phyloP scores from a whole-genome alignment of 768 basidiomycete species.

The Suillus spraguei region DNA sequence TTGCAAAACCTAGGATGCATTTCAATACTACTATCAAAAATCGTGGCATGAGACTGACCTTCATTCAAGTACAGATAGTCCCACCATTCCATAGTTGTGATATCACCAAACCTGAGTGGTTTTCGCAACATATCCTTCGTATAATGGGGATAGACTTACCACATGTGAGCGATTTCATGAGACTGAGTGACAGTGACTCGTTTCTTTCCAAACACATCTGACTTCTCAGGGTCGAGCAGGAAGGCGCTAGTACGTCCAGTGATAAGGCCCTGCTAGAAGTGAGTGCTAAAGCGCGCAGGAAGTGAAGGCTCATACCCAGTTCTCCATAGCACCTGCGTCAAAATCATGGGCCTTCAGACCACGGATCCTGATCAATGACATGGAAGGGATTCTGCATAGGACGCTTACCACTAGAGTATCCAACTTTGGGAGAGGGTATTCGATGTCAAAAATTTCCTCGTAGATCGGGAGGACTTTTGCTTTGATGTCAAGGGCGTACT shows the following conservation, averaged over 20 bases:
- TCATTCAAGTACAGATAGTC: constrained; percentile 82
- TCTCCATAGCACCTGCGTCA: constrained; percentile 93
- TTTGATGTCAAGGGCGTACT: constrained; percentile 89
- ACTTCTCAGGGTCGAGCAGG: constrained; percentile 75
- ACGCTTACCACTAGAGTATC: constrained; percentile 81
- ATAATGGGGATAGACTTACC: constrained; percentile 41
- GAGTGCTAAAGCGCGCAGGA: background rate
- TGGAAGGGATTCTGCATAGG: background rate
- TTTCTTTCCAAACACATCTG: constrained; percentile 75
- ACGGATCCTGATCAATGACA: background rate
- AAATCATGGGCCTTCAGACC: constrained; percentile 72
- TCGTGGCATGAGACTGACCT: constrained; percentile 40
- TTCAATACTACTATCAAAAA: constrained; percentile 9
- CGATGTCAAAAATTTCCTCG: constrained; percentile 90
- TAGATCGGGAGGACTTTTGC: constrained; percentile 83
- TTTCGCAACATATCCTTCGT: background rate
- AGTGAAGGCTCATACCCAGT: constrained; percentile 54
- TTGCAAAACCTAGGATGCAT: constrained; percentile 68
- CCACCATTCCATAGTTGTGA: constrained; percentile 96
- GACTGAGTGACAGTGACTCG: constrained; percentile 75
- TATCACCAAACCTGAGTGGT: constrained; percentile 77
- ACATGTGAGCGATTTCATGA: constrained; percentile 89
- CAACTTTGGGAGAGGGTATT: constrained; percentile 91
- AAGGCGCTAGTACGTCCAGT: constrained; percentile 85
- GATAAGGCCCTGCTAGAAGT: constrained; percentile 67